Evolutionary conservation across 371 early-diverging fungal genomes (phyloP), one percentile per base, ranked within the genome.

Genomic region (Chytridium lagenaria): DNA sequence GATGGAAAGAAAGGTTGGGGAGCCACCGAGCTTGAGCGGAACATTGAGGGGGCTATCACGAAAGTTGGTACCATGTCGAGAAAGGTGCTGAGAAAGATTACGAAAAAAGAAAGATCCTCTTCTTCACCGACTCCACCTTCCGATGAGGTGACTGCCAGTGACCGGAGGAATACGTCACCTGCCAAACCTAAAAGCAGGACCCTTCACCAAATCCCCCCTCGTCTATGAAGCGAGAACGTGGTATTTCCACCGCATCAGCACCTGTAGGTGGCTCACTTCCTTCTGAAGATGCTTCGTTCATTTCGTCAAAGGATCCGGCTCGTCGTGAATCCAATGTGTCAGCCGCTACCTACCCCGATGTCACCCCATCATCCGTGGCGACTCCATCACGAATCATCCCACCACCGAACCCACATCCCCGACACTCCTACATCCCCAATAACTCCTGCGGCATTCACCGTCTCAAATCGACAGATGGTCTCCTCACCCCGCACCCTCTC

Each of bases 1-100:
- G 57, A 57, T 30, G 57, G 44, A 44, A n/a, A n/a, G n/a, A 44
- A 44, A 44, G 44, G 12, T 19, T 44, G 44, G 44, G 44, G 44
- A 44, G 44, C 44, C 44, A 44, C 44, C 19, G 44, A 19, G 44
- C 44, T 44, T 7, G 44, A 44, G 44, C 7, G 44, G 44, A 44
- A 44, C 44, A 44, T 44, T 44, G 44, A 44, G 19, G 44, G 44
- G 12, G 44, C 44, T 19, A 44, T 44, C 19, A 7, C 7, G 7
- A 7, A 19, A 7, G 44, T 44, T 44, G 44, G 44, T 19, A 44
- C 44, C 7, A 7, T 44, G 12, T 44, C 44, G 12, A 44, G 19
- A 19, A 44, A 44, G 12, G 44, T 44, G 44, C 19, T 44, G 44
- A 44, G 19, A 19, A 44, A 44, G 44, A n/a, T n/a, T n/a, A n/a